Evolutionary conservation across 2,329 filamentous ascomycete genomes (phyloP).

Genomic region (Tolypocladium tropicale): DNA sequence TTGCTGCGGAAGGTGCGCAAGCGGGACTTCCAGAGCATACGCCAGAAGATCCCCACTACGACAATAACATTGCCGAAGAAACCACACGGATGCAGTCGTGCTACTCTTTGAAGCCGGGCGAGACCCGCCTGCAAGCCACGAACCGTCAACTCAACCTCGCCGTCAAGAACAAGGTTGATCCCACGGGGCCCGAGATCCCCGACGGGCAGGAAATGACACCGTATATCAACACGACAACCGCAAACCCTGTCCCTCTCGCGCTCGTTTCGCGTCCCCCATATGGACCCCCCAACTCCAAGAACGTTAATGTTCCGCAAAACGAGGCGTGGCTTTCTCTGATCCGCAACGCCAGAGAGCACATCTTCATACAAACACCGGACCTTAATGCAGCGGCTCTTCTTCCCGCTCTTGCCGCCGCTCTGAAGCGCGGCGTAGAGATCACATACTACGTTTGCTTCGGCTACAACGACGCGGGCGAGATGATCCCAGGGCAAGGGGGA

Average conservation of each 20-base stretch:
- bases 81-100: constrained; percentile 49
- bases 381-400: constrained; percentile 62
- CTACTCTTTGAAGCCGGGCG: constrained; percentile 36
- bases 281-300: constrained; percentile 50
- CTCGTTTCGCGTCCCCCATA: constrained; percentile 61
- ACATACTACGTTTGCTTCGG: constrained; percentile 65
- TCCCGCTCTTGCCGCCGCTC: constrained; percentile 51
- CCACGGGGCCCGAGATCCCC: constrained; percentile 42
- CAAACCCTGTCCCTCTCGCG: constrained; percentile 57
- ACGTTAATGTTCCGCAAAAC: constrained; percentile 60
- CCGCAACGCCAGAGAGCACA: constrained; percentile 46
- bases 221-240: constrained; percentile 35
- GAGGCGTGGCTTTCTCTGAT: constrained; percentile 63
- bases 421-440: constrained; percentile 57
- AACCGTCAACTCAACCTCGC: constrained; percentile 58
- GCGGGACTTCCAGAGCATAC: constrained; percentile 41
- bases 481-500: constrained; percentile 65
- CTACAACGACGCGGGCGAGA: constrained; percentile 69
- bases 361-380: constrained; percentile 75
- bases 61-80: constrained; percentile 49
- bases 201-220: constrained; percentile 52
- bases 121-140: constrained; percentile 47
- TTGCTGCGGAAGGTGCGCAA: neutral
- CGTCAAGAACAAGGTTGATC: constrained; percentile 36
- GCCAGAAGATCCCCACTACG: constrained; percentile 52